Evolutionary conservation across 2,329 filamentous ascomycete species (phyloP), one percentile per base, ranked within the genome.

Genomic region (Apiospora koreana): DNA sequence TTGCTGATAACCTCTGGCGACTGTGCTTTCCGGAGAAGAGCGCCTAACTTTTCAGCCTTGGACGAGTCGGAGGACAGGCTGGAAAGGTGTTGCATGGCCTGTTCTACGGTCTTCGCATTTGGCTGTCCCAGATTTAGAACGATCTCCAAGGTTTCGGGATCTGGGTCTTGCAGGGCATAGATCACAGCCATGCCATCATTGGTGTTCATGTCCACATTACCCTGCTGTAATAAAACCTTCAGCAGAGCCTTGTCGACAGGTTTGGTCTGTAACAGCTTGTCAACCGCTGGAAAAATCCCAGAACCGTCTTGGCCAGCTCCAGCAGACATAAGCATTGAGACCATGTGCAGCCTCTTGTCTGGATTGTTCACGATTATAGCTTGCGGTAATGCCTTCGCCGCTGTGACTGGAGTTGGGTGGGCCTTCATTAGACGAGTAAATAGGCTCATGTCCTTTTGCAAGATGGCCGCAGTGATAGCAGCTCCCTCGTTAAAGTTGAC

Each of bases 401-500:
- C 82, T 9, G 84, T 86, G 64, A 84, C 81, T 0, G 85, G 80
- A 0, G 84, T 83, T 0, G 84, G 84, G 43, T 83, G 83, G 50
- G 82, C 82, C 35, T 75, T 79, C 2, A 89, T 77, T 8, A 90
- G 74, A 0, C 79, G 80, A 21, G 82, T 79, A 1, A 89, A 75
- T 0, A 89, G 77, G 0, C 76, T 76, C 1, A 85, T 69, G 66
- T 90, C 87, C 41, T 81, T 83, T 69, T 86, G 84, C 1, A 77
- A 72, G 23, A 90, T 84, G 0, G 87, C 83, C 0, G 84, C 80
- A 0, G 83, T 77, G 18, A 90, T 80, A 2, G 82, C 83, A n/a
- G 83, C 80, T 0, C 87, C 86, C 35, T 85, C 83, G 54, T 86
- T 85, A 69, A 85, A 86, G 72, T 88, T 88, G 46, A 88, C 82